These are phyloP conservation scores for Trichophyton simii DNA, from an alignment of 2,329 filamentous ascomycete genomes.

Conservation along the genomic window DNA sequence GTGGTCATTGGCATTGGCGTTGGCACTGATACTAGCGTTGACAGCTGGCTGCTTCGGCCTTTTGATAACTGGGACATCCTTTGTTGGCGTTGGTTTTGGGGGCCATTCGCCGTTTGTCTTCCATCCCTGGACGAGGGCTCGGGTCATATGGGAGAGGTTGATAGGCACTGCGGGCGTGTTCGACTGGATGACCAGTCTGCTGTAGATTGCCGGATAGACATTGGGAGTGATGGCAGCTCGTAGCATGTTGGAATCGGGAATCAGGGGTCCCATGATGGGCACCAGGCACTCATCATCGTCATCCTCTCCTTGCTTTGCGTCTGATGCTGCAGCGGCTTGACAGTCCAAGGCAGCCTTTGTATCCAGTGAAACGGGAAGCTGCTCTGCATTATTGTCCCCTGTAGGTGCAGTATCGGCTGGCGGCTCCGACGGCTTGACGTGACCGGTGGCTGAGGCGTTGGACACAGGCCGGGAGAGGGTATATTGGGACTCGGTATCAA, in stretches of 20 bases:
- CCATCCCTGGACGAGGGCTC: constrained; percentile 77
- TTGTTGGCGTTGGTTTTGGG: constrained; percentile 43
- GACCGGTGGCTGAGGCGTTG: neutral
- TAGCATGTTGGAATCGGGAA: constrained; percentile 63
- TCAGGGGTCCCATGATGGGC: constrained; percentile 58
- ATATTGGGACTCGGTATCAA: constrained; percentile 4
- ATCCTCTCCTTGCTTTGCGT: neutral
- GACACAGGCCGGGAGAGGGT: neutral
- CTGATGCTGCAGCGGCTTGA: neutral
- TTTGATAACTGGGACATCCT: constrained; percentile 13
- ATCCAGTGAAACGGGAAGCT: neutral
- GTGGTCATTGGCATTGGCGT: neutral
- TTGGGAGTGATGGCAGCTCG: constrained; percentile 61
- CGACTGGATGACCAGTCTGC: constrained; percentile 69
- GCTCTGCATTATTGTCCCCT: neutral
- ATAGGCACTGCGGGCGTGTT: constrained; percentile 78
- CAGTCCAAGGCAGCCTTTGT: neutral
- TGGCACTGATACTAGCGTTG: neutral
- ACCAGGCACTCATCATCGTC: constrained; percentile 43
- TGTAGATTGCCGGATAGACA: constrained; percentile 72
- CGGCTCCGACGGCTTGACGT: neutral
- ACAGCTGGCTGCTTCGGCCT: neutral
- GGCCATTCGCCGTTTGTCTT: constrained; percentile 92
- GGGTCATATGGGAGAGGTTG: constrained; percentile 69
- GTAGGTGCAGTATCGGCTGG: neutral